A percentile compares a stretch with the other conserved stretches of the same genome.
phyloP scores from a whole-genome alignment of 768 basidiomycete species.

The Russula sp. region DNA sequence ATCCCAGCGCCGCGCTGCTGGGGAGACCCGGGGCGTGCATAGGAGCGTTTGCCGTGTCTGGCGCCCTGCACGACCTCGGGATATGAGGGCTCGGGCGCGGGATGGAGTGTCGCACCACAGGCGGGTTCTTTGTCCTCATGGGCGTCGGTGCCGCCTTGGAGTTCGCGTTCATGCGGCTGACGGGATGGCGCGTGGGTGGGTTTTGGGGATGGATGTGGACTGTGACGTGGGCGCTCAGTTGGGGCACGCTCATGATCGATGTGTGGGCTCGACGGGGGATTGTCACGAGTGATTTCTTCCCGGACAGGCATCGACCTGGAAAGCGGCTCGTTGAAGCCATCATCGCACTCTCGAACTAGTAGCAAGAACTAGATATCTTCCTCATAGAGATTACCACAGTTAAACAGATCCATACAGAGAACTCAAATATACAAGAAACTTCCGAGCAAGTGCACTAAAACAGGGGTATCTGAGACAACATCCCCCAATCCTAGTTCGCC shows the following conservation, averaged over 20 bases:
- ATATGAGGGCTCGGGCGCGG: constrained; percentile 56
- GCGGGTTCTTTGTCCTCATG: constrained; percentile 53
- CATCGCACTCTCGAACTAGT: background rate
- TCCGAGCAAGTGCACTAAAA: no score
- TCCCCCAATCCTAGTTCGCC: no score
- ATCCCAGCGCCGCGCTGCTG: constrained; percentile 34
- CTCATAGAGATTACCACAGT: no score
- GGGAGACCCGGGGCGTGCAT: constrained; percentile 49
- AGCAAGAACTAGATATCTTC: background rate
- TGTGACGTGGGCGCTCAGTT: constrained; percentile 40
- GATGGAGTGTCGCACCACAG: constrained; percentile 37
- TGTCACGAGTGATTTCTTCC: constrained; percentile 5
- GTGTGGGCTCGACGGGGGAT: constrained; percentile 16
- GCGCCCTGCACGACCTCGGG: constrained; percentile 50
- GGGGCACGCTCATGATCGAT: constrained; percentile 29
- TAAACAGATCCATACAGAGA: no score
- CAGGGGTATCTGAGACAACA: no score
- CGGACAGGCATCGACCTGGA: constrained; percentile 1
- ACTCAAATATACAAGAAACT: no score
- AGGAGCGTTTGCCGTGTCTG: constrained; percentile 56
- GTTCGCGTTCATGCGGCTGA: constrained; percentile 37
- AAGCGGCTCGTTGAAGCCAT: background rate
- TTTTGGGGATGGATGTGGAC: constrained; percentile 51
- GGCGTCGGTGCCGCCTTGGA: constrained; percentile 51
- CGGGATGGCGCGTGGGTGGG: constrained; percentile 45